These are phyloP conservation scores for Geotrichum klebahnii DNA, from an alignment of 1,139 yeast species.

Conservation along the genomic window DNA sequence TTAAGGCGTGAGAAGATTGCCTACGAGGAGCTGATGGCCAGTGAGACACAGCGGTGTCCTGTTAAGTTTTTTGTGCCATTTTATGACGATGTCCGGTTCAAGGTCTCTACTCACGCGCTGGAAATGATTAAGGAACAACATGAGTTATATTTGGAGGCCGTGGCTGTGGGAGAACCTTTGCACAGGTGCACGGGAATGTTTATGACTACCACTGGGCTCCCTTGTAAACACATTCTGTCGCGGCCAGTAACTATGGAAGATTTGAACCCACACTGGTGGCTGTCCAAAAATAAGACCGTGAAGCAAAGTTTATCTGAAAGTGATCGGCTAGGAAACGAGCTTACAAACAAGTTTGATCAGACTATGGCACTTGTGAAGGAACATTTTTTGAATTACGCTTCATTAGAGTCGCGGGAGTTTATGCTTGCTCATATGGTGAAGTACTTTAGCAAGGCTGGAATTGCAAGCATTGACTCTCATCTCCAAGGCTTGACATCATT, in stretches of 20 bases:
- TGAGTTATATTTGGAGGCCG: constrained; percentile 21
- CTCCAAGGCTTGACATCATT: constrained; percentile 3
- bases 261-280: constrained; percentile 23
- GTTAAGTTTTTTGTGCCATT: constrained; percentile 22
- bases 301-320: constrained; percentile 16
- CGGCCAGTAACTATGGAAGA: constrained; percentile 22
- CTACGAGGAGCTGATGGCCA: constrained; percentile 15
- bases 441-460: constrained; percentile 18
- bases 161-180: constrained; percentile 13
- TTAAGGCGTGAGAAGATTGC: constrained; percentile 13
- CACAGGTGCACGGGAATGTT: constrained; percentile 22
- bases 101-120: constrained; percentile 20
- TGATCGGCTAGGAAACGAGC: constrained; percentile 15
- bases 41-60: constrained; percentile 18
- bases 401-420: constrained; percentile 19
- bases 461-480: constrained; percentile 5
- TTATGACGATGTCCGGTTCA: constrained; percentile 22
- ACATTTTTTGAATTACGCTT: constrained; percentile 17
- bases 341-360: constrained; percentile 20
- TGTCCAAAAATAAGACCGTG: constrained; percentile 12
- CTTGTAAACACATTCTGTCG: constrained; percentile 22
- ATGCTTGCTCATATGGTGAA: constrained; percentile 17
- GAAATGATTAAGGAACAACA: constrained; percentile 23
- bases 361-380: constrained; percentile 16
- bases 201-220: constrained; percentile 22